These are phyloP conservation scores for Scheffersomyces spartinae DNA, from an alignment of 805 yeast species.

Conservation along the genomic window DNA sequence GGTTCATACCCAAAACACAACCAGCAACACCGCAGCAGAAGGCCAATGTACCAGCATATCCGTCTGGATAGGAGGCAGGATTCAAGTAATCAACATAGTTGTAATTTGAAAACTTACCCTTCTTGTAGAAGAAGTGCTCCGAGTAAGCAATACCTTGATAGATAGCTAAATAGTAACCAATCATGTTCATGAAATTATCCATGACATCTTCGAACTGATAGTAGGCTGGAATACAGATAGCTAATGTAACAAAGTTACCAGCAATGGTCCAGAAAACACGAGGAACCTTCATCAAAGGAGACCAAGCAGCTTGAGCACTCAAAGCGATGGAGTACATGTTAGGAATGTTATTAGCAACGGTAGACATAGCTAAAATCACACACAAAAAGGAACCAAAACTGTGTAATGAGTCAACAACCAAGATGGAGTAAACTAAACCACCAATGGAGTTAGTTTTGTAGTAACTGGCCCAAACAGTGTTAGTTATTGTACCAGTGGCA, in stretches of 20 bases:
- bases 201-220: conserved; percentile 62
- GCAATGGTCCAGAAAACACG: conserved; percentile 71
- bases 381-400: conserved; percentile 87
- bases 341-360: conserved; percentile 87
- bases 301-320: conserved; percentile 78
- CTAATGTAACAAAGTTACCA: conserved; percentile 70
- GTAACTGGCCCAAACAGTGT: conserved; percentile 33
- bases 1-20: conserved; percentile 79
- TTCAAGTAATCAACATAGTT: conserved; percentile 52
- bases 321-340: conserved; percentile 87
- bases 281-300: conserved; percentile 63
- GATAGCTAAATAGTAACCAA: conserved; percentile 84
- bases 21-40: conserved; percentile 81
- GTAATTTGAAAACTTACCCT: conserved; percentile 47
- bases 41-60: conserved; percentile 67
- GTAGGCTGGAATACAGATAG: conserved; percentile 82
- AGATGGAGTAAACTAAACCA: conserved; percentile 70
- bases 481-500: conserved; percentile 50
- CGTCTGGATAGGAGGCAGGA: conserved; percentile 52
- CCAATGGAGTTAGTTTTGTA: conserved; percentile 54
- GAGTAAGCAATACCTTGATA: conserved; percentile 66
- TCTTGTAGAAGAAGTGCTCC: conserved; percentile 75
- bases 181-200: conserved; percentile 81
- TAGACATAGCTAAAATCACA: conserved; percentile 74
- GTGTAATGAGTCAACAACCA: conserved; percentile 71